These are phyloP conservation scores for Paramecium tetraurelia DNA, from an alignment of 73 alveolate species.

Conservation along the genomic window DNA sequence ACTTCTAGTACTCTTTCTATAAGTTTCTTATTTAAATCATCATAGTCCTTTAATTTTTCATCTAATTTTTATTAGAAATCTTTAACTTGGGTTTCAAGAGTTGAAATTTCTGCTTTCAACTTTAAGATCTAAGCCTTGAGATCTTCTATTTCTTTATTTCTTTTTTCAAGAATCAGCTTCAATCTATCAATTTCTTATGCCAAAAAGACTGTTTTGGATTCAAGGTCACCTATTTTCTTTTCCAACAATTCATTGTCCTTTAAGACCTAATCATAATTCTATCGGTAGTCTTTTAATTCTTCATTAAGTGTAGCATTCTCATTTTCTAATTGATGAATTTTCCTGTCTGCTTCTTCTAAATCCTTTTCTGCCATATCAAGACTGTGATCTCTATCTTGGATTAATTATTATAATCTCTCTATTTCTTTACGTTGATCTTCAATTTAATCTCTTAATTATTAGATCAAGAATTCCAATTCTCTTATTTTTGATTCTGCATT, in stretches of 20 bases:
- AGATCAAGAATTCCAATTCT: background rate
- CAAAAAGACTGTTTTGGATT: background rate
- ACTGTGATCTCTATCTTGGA: background rate
- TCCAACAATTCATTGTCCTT: background rate
- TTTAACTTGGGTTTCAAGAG: background rate
- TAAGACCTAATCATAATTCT: background rate
- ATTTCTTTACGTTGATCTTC: background rate
- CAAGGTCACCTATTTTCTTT: background rate
- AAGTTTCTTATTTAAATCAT: background rate
- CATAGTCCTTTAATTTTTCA: background rate
- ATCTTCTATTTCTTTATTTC: conserved; percentile 36
- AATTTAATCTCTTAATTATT: background rate
- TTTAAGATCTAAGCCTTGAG: background rate
- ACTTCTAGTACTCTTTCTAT: conserved; percentile 18
- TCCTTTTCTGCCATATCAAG: background rate
- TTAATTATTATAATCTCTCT: background rate
- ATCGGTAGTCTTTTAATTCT: background rate
- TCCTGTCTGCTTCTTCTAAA: background rate
- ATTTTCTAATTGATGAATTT: background rate
- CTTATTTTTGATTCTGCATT: background rate
- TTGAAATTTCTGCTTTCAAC: background rate
- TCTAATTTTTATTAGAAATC: background rate
- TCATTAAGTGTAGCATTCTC: background rate
- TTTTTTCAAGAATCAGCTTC: background rate
- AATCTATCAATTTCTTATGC: conserved; percentile 39